Evolutionary conservation across 768 basidiomycete genomes (phyloP).

Genomic region (Boletus speciosus): DNA sequence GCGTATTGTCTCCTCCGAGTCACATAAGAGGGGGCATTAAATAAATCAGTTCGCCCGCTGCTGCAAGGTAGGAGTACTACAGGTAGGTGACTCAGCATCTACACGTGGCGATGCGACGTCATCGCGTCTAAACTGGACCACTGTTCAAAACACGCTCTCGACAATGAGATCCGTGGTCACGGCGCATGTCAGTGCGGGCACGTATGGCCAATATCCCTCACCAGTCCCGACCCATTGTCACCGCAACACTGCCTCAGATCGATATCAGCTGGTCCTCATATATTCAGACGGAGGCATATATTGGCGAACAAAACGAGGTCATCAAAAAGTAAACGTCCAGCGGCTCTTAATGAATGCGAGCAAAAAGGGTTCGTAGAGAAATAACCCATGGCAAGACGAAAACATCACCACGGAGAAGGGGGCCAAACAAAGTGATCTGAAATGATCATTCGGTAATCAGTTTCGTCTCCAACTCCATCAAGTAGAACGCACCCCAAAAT

Average conservation of each 20-base stretch:
- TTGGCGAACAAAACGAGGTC: neutral
- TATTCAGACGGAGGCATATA: neutral
- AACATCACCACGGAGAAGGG: neutral
- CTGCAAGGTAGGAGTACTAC: no score
- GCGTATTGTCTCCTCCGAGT: neutral
- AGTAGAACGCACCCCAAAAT: neutral
- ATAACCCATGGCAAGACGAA: no score
- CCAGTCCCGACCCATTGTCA: conserved; percentile 10
- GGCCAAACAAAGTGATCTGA: neutral
- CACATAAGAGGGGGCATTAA: no score
- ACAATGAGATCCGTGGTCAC: neutral
- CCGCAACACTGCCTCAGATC: neutral
- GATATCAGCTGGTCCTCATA: neutral
- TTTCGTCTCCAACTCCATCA: neutral
- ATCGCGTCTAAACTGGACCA: neutral
- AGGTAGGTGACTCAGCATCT: no score
- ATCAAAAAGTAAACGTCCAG: neutral
- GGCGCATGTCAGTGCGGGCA: conserved; percentile 8
- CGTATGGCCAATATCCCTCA: conserved; percentile 20
- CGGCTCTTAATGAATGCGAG: neutral
- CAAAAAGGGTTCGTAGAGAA: neutral
- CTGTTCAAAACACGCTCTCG: neutral
- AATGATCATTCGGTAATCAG: neutral
- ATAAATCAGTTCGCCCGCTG: neutral
- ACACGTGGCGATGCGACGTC: neutral